Base-by-base conservation (phyloP, 208 protist genomes). In the Naegleria lovaniensis region DNA sequence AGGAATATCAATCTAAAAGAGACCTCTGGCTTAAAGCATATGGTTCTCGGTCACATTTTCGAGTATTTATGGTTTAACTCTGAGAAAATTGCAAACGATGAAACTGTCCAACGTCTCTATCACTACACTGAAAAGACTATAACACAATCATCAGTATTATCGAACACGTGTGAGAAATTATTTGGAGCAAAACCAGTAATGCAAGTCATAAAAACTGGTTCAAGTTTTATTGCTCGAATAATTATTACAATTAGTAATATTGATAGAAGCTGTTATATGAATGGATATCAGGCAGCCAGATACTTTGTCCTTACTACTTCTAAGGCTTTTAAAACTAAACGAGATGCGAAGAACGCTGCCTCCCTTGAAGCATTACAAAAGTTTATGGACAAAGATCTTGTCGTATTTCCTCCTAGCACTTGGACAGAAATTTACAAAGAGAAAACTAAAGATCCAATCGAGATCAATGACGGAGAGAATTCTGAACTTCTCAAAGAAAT, bases 341-440 rank as follows among this genome's bases (percentile, higher is more conserved):
- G 25, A 36, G 67, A 79, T 29, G 67, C 67, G 0, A 79, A 79
- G 67, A 79, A 79, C 9, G 29, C 16, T 36, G 29, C 29, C 0
- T 79, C 67, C 5, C 29, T 79, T 36, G 67, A 79, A 36, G 67
- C n/a, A 13, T 9, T 79, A 25, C 19, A 33, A n/a, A 36, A 36
- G n/a, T 79, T 79, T 36, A 11, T 79, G 7, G 67, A 79, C 9
- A 79, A 33, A 79, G 67, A 79, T 79, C n/a, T 79, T 9, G 29
- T 33, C 5, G n/a, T 79, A 0, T 79, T 79, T n/a, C 67, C 67
- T 36, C 5, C 67, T 36, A 79, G 29, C n/a, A 36, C 67, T 36
- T 79, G 67, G 67, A 79, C 29, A 11, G 67, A 79, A 79, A 79
- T 79, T 79, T 79, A 79, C n/a, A 79, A 79, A 33, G 67, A 79